A percentile compares a stretch with the other conserved stretches of the same genome.
phyloP scores from a whole-genome alignment of 345 rosid species.

The Barbarea vulgaris region DNA sequence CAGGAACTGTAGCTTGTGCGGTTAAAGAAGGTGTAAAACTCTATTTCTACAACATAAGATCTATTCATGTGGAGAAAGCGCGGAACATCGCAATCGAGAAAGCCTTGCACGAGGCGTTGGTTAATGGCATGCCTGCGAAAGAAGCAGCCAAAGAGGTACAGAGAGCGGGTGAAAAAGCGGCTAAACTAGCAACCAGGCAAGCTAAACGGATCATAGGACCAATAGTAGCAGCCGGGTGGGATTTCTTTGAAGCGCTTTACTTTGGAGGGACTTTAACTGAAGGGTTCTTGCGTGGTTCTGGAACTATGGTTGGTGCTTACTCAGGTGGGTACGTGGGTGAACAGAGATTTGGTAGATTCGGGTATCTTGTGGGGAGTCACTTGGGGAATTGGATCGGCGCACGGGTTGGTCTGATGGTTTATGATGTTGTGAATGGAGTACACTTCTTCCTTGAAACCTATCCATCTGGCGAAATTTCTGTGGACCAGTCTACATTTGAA shows the following conservation, averaged over 20 bases:
- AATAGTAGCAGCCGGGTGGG: slow-evolving; percentile 91
- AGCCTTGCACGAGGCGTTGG: slow-evolving; percentile 63
- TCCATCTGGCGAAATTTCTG: slow-evolving; percentile 42
- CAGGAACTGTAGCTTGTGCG: slow-evolving; percentile 75
- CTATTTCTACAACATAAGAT: slow-evolving; percentile 76
- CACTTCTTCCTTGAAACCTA: slow-evolving; percentile 54
- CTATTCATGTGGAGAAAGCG: slow-evolving; percentile 75
- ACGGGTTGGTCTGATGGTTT: slow-evolving; percentile 86
- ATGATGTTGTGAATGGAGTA: slow-evolving; percentile 79
- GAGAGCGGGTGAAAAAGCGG: slow-evolving; percentile 82
- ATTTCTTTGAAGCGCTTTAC: slow-evolving; percentile 92
- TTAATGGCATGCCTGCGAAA: slow-evolving; percentile 58
- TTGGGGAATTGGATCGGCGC: slow-evolving; percentile 99
- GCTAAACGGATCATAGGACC: slow-evolving; percentile 91
- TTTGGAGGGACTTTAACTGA: slow-evolving; percentile 84
- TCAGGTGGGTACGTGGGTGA: slow-evolving; percentile 78
- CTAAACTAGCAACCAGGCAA: slow-evolving; percentile 70
- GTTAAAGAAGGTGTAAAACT: slow-evolving; percentile 94
- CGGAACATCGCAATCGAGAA: slow-evolving; percentile 67
- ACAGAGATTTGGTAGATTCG: slow-evolving; percentile 76
- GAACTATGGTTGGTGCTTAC: slow-evolving; percentile 91
- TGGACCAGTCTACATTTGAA: slow-evolving; percentile 15
- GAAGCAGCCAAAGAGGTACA: slow-evolving; percentile 79
- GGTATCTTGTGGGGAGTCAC: slow-evolving; percentile 89
- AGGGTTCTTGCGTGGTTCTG: slow-evolving; percentile 83